Evolutionary conservation across 2,329 filamentous ascomycete genomes (phyloP).

Genomic region (Aspergillus alliaceus): DNA sequence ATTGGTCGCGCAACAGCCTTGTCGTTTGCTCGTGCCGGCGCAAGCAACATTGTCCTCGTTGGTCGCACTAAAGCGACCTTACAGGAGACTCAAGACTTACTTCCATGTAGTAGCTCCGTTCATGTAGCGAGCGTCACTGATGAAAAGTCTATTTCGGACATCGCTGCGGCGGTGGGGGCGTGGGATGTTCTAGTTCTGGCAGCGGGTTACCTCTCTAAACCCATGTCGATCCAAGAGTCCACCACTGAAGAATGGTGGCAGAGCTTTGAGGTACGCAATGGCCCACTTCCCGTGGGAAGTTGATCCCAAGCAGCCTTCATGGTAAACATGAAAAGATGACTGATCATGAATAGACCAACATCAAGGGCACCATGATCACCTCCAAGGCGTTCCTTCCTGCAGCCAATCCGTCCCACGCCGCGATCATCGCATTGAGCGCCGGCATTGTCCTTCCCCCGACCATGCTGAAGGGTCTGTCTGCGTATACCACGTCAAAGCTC

Average conservation of each 20-base stretch:
- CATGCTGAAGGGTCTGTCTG: constrained; percentile 11
- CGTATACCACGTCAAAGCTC: constrained; percentile 47
- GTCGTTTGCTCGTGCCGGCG: constrained; percentile 12
- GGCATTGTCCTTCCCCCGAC: constrained; percentile 15
- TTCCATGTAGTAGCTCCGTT: not conserved
- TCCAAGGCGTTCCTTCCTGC: constrained; percentile 17
- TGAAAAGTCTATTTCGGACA: not conserved
- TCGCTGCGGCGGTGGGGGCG: constrained; percentile 1
- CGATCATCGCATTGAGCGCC: constrained; percentile 19
- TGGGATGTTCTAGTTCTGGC: constrained; percentile 27
- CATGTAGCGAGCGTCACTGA: not conserved
- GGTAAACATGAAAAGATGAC: not conserved
- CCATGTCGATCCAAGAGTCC: constrained; percentile 7
- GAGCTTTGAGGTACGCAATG: constrained; percentile 20
- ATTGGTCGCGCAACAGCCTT: constrained; percentile 17
- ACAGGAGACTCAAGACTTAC: not conserved
- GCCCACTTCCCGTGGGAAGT: too few species aligned
- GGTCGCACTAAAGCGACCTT: constrained; percentile 8
- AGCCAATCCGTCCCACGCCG: constrained; percentile 14
- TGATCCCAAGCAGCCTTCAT: too few species aligned
- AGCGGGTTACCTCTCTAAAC: constrained; percentile 17
- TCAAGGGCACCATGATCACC: constrained; percentile 21
- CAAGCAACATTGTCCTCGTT: constrained; percentile 14
- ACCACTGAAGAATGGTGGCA: constrained; percentile 20
- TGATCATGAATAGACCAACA: constrained; percentile 20